Base-by-base conservation (phyloP, 73 alveolate species). In the Paramecium pentaurelia region DNA sequence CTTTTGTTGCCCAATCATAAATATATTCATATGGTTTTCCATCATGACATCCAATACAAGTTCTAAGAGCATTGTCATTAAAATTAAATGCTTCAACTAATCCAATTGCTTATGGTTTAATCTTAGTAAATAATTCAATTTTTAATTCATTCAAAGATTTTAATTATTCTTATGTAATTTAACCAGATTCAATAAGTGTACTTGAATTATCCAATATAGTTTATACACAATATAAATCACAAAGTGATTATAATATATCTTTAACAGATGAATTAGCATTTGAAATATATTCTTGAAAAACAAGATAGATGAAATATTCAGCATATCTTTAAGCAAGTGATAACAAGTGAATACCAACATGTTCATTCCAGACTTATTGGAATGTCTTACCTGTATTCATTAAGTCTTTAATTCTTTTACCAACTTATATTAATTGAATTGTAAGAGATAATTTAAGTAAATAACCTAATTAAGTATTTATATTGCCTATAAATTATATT, bases 1-100 rank as follows among this genome's bases (percentile, higher is more conserved):
- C 47, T 27, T 42, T 80, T 16, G 75, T 80, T 42, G 91, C 77
- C 91, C 91, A 80, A 25, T 80, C 73, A 80, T 80, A 80, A 10
- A 80, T 80, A 20, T 42, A 32, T 36, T 80, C 91, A 80, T 80
- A 80, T 20, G 91, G 91, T 36, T 80, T 80, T 27, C 91, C 91
- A 49, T 80, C 91, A 45, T 45, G 58, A 44, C 75, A 45, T 8
- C 91, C 91, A 18, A 80, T 80, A 44, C 42, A 18, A 18, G 77
- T 80, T 47, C 91, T 49, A 10, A 80, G 58, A 8, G 34, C 91
- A 25, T 80, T 47, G 18, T 80, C 91, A 42, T 25, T 80, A 49
- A 32, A 80, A 32, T 80, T 22, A 8, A 80, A 80, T 18, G 91
- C 91, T 10, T 80, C 91, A 25, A 80, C 91, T 6, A 80, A 44